A percentile compares a stretch with the other conserved stretches of the same genome.
These are phyloP conservation scores for Tricholoma flavovirens DNA, from an alignment of 768 basidiomycete genomes.

Conservation along the genomic window DNA sequence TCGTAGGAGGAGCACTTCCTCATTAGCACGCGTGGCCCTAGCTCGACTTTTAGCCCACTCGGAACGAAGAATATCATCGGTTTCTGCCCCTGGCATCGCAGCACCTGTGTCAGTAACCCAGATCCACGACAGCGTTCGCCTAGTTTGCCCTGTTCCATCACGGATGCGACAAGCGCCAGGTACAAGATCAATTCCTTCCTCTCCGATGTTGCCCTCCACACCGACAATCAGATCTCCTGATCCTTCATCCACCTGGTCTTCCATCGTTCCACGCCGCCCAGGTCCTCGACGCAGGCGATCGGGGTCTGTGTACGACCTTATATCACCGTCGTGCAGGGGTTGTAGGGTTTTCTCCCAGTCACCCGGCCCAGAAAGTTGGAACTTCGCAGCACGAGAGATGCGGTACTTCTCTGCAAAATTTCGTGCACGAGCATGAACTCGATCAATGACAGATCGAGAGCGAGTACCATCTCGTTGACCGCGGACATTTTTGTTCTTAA, in stretches of 20 bases:
- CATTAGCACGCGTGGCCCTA: constrained; percentile 10
- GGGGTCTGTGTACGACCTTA: constrained; percentile 9
- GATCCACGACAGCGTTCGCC: no score
- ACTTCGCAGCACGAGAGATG: not conserved
- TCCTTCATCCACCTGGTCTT: no score
- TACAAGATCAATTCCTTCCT: not conserved
- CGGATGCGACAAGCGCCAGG: no score
- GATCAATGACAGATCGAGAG: constrained; percentile 16
- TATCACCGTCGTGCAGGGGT: constrained; percentile 4
- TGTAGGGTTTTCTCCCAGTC: constrained; percentile 7
- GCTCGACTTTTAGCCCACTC: constrained; percentile 20
- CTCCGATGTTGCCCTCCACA: no score
- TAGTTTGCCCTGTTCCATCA: no score
- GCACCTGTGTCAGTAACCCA: not conserved
- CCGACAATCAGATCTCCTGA: no score
- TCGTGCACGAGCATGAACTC: not conserved
- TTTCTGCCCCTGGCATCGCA: not conserved
- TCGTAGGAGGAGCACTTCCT: constrained; percentile 18
- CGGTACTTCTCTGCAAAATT: not conserved
- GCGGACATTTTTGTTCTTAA: constrained; percentile 18
- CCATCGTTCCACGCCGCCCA: no score
- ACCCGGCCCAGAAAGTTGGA: not conserved
- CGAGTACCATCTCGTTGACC: constrained; percentile 18
- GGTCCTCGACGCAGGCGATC: no score
- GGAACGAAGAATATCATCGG: constrained; percentile 7